phyloP scores from a whole-genome alignment of 306 rosid species.

The Quercus wislizeni region DNA sequence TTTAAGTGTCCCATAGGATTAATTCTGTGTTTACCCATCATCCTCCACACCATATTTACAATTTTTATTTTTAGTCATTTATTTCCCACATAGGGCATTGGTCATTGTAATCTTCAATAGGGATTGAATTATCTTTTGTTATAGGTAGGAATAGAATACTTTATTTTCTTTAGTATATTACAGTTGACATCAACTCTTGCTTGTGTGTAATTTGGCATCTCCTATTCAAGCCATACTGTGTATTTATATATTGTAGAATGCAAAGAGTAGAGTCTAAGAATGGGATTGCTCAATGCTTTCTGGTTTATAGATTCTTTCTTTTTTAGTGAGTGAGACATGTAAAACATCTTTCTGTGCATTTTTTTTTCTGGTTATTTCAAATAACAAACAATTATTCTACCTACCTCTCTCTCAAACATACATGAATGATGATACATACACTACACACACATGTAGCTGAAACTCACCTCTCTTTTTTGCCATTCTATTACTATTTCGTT shows the following conservation, averaged over 20 bases:
- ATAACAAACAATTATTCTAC: slow-evolving; percentile 26
- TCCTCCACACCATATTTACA: slow-evolving; percentile 29
- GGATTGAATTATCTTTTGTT: slow-evolving; percentile 38
- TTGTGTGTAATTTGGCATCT: slow-evolving; percentile 32
- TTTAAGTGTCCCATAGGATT: slow-evolving; percentile 26
- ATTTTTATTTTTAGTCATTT: slow-evolving; percentile 18
- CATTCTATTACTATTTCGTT: neutral
- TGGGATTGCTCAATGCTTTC: slow-evolving; percentile 7
- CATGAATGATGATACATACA: too few species aligned
- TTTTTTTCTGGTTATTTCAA: slow-evolving; percentile 27
- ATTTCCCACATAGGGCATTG: slow-evolving; percentile 34
- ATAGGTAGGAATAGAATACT: slow-evolving; percentile 27
- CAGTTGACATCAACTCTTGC: slow-evolving; percentile 30
- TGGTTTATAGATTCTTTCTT: slow-evolving; percentile 19
- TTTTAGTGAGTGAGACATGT: slow-evolving; percentile 18
- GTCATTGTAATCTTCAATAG: slow-evolving; percentile 44
- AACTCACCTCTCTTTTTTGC: neutral
- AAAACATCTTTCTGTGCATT: slow-evolving; percentile 31
- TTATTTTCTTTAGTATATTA: slow-evolving; percentile 21
- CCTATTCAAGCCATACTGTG: slow-evolving; percentile 23
- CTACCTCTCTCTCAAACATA: neutral
- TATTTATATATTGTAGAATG: slow-evolving; percentile 13
- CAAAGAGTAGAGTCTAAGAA: neutral
- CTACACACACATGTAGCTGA: too few species aligned
- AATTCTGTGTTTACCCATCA: slow-evolving; percentile 17